Evolutionary conservation across 768 basidiomycete species (phyloP), one percentile per base, ranked within the genome.

Genomic region (Psilocybe cyanescens): DNA sequence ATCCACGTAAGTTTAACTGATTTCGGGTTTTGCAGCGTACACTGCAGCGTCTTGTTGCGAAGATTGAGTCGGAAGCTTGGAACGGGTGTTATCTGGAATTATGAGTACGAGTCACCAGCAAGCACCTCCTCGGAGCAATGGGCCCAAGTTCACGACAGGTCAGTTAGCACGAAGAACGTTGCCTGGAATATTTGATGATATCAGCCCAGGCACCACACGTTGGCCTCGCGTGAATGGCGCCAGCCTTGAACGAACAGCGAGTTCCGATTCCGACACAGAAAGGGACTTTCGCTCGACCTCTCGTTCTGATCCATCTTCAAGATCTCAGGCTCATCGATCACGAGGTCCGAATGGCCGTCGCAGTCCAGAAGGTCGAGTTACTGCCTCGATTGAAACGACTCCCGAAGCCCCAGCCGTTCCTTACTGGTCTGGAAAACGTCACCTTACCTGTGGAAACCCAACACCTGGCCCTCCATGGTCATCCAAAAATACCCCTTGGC

Each of bases 361-460:
- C 68, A 79, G 77, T 64, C 70, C 76, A 64, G 67, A 78, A 45
- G 76, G 73, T n/a, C 74, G 73, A 67, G 64, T 74, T 33, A 80
- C 76, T 65, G 77, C 73, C 9, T 86, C 84, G 1, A 72, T 81
- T 9, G 86, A 81, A 53, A 81, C 80, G 4, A 67, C 78, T 35
- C 80, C 70, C 60, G 84, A 82, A 60, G 69, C 77, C 33, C 74
- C 90, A 50, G 81, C 87, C 30, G 83, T 91, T 17, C 91, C 91
- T 0, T 90, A 91, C 74, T 93, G 90, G 90, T 90, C 90, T 45
- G 89, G 89, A 4, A 95, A 96, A 73, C 86, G 95, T 46, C 95
- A 98, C 77, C 83, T 94, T 37, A 94, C 92, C 11, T 94, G 91
- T 71, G 94, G 94, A 11, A 96, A 95, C 71, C 91, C 92, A 3